phyloP scores from a whole-genome alignment of 805 yeast species.

The Candida koratica region DNA sequence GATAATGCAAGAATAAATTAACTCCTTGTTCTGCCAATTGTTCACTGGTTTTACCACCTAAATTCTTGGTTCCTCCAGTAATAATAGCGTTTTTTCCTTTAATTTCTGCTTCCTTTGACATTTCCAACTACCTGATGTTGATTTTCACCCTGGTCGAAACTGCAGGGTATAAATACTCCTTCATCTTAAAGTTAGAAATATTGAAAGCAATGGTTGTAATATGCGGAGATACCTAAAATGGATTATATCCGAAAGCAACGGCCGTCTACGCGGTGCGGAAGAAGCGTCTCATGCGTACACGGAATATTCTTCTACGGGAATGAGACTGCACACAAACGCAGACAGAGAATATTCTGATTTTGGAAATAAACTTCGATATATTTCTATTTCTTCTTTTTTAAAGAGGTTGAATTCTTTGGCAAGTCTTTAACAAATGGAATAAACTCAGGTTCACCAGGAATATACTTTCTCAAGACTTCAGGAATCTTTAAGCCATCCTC shows the following conservation, averaged over 20 bases:
- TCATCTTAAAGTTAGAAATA: too few species aligned
- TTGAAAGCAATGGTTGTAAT: too few species aligned
- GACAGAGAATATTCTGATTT: too few species aligned
- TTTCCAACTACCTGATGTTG: neutral
- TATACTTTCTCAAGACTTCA: constrained; percentile 90
- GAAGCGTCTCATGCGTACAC: too few species aligned
- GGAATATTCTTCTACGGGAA: too few species aligned
- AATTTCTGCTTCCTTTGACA: constrained; percentile 15
- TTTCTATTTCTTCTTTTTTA: constrained; percentile 46
- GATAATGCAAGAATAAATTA: constrained; percentile 53
- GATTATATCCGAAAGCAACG: too few species aligned
- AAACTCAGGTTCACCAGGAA: constrained; percentile 98
- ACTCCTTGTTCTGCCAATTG: constrained; percentile 56
- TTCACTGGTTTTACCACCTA: constrained; percentile 50
- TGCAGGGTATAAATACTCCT: too few species aligned
- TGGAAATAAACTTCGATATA: too few species aligned
- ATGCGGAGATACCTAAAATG: too few species aligned
- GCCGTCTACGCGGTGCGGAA: too few species aligned
- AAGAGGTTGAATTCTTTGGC: constrained; percentile 90
- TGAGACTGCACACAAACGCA: too few species aligned
- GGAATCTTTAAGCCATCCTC: constrained; percentile 93
- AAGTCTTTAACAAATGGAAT: constrained; percentile 85
- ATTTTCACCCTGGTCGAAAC: too few species aligned
- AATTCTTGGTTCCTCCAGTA: constrained; percentile 61
- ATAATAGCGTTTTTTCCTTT: constrained; percentile 50